Evolutionary conservation across 805 yeast species (phyloP).

Genomic region (Spathaspora passalidarum): DNA sequence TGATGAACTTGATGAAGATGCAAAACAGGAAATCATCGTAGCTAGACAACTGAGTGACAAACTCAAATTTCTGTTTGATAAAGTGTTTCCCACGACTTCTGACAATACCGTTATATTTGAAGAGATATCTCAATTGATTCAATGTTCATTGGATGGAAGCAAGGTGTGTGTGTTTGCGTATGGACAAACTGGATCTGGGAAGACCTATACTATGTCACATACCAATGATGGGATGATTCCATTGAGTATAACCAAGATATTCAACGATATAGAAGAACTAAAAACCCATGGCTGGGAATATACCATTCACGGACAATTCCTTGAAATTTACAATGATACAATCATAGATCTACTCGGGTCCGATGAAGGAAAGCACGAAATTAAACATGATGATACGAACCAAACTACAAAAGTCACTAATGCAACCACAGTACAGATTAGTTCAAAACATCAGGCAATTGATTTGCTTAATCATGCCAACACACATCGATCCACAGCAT

Average conservation of each 20-base stretch:
- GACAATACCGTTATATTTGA: constrained; percentile 65
- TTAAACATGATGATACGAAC: constrained; percentile 60
- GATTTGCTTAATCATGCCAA: constrained; percentile 52
- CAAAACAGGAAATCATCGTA: constrained; percentile 32
- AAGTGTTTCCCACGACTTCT: constrained; percentile 56
- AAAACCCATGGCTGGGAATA: constrained; percentile 62
- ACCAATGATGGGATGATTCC: constrained; percentile 78
- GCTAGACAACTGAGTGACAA: constrained; percentile 14
- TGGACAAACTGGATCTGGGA: constrained; percentile 96
- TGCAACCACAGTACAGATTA: constrained; percentile 47
- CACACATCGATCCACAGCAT: constrained; percentile 68
- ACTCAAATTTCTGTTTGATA: constrained; percentile 66
- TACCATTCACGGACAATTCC: constrained; percentile 64
- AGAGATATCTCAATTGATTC: constrained; percentile 83
- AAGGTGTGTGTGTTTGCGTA: constrained; percentile 94
- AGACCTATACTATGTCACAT: constrained; percentile 84
- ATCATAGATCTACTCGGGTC: constrained; percentile 62
- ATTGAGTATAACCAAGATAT: constrained; percentile 67
- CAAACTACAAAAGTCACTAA: constrained; percentile 62
- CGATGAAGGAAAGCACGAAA: constrained; percentile 53
- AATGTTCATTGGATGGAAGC: constrained; percentile 75
- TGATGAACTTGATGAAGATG: constrained; percentile 29
- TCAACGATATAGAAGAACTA: constrained; percentile 48
- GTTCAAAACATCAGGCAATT: constrained; percentile 47
- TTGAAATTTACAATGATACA: constrained; percentile 86